A percentile compares a stretch with the other conserved stretches of the same genome.
Conservation (phyloP, 306 rosid genomes). For the Cicer arietinum region DNA sequence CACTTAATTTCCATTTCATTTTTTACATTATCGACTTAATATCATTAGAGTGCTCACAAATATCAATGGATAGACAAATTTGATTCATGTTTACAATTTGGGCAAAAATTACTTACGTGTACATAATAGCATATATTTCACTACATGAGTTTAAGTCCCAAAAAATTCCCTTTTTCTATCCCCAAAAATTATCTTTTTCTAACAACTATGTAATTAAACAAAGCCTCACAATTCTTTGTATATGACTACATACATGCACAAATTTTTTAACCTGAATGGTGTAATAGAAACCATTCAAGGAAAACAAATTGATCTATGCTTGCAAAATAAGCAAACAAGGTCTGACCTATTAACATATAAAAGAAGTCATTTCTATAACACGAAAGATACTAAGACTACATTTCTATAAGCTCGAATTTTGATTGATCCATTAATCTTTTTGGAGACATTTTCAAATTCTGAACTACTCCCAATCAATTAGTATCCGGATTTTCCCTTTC, state of each 20-base stretch:
- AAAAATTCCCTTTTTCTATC: not conserved
- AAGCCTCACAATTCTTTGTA: not conserved
- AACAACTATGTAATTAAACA: not conserved
- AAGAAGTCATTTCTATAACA: not conserved
- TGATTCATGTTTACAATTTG: not conserved
- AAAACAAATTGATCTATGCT: conserved; percentile 2
- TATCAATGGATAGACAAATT: no score
- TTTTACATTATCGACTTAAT: no score
- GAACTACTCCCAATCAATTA: not conserved
- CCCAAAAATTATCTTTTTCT: not conserved
- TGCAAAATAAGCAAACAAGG: not conserved
- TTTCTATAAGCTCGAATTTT: no score
- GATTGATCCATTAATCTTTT: no score
- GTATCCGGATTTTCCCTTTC: not conserved
- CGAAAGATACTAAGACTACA: no score
- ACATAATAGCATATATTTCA: not conserved
- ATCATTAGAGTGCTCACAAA: no score
- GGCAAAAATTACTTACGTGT: no score
- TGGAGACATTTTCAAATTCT: no score
- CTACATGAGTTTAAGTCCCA: not conserved
- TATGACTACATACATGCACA: not conserved
- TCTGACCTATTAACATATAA: not conserved
- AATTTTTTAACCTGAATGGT: not conserved
- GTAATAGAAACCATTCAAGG: not conserved
- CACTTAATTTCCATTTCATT: no score